Percentiles rank a stretch among this genome's conserved stretches.
phyloP scores from a whole-genome alignment of 495 filamentous ascomycete species.

The Xylaria flabelliformis region DNA sequence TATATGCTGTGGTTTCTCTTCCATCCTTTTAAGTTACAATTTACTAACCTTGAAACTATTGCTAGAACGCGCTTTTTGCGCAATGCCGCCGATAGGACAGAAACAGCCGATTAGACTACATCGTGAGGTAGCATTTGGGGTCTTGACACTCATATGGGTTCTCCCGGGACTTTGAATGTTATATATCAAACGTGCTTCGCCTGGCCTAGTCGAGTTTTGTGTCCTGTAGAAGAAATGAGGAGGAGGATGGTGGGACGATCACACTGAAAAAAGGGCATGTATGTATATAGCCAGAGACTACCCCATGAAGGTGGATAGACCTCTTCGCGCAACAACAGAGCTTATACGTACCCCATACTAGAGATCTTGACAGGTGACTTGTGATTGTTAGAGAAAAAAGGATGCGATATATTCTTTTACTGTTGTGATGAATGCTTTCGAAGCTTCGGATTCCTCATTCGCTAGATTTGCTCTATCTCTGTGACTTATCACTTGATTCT shows the following conservation, averaged over 20 bases:
- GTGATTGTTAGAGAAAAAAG: not conserved
- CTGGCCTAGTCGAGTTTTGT: not conserved
- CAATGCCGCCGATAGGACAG: not conserved
- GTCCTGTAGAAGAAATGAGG: not conserved
- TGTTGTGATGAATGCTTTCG: not conserved
- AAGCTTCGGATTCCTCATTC: not conserved
- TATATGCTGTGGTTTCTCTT: not conserved
- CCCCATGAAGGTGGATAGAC: too few species aligned
- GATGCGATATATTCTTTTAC: not conserved
- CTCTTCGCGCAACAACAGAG: too few species aligned
- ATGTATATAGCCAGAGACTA: too few species aligned
- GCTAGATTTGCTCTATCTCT: not conserved
- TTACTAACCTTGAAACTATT: not conserved
- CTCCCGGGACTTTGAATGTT: not conserved
- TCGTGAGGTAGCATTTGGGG: not conserved
- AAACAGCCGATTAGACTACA: not conserved
- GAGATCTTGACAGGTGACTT: not conserved
- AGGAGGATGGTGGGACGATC: too few species aligned
- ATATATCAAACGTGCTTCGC: not conserved
- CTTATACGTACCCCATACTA: too few species aligned
- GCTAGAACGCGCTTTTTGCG: not conserved
- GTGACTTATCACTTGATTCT: not conserved
- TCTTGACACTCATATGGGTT: not conserved
- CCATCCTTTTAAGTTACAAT: not conserved
- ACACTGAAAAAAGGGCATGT: too few species aligned